Conservation (phyloP, 495 filamentous ascomycete species). For the Amorphotheca resinae region DNA sequence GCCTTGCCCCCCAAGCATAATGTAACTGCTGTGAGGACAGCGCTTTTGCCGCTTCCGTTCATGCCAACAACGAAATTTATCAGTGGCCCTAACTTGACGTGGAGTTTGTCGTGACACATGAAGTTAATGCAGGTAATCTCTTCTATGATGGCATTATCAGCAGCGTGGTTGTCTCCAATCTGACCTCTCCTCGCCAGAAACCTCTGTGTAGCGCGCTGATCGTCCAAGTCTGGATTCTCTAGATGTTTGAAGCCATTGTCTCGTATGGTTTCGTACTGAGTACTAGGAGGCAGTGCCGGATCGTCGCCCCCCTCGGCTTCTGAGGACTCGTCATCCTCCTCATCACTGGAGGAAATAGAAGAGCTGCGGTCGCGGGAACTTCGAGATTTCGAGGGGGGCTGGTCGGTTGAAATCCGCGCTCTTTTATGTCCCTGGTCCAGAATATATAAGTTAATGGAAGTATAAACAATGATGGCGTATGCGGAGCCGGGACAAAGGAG, state of each 20-base stretch:
- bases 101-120: slow-evolving; percentile 81
- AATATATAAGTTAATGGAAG: slow-evolving; percentile 16
- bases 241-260: slow-evolving; percentile 41
- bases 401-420: slow-evolving; percentile 26
- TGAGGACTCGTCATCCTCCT: neutral
- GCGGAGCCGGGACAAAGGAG: neutral
- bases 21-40: slow-evolving; percentile 87
- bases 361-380: slow-evolving; percentile 18
- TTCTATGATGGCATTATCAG: slow-evolving; percentile 77
- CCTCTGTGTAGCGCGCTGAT: slow-evolving; percentile 59
- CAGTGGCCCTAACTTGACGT: slow-evolving; percentile 72
- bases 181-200: slow-evolving; percentile 46
- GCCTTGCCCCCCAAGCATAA: slow-evolving; percentile 91
- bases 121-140: slow-evolving; percentile 79
- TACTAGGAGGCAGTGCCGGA: slow-evolving; percentile 3
- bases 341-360: slow-evolving; percentile 8
- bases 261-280: slow-evolving; percentile 38
- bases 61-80: slow-evolving; percentile 98
- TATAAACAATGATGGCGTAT: slow-evolving; percentile 9
- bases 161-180: slow-evolving; percentile 54
- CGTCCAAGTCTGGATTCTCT: slow-evolving; percentile 41
- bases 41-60: slow-evolving; percentile 98
- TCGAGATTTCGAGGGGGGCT: slow-evolving; percentile 16
- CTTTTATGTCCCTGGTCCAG: slow-evolving; percentile 30
- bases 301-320: slow-evolving; percentile 2